Conservation (phyloP, 2,329 filamentous ascomycete genomes). For the Ophiocordyceps australis region DNA sequence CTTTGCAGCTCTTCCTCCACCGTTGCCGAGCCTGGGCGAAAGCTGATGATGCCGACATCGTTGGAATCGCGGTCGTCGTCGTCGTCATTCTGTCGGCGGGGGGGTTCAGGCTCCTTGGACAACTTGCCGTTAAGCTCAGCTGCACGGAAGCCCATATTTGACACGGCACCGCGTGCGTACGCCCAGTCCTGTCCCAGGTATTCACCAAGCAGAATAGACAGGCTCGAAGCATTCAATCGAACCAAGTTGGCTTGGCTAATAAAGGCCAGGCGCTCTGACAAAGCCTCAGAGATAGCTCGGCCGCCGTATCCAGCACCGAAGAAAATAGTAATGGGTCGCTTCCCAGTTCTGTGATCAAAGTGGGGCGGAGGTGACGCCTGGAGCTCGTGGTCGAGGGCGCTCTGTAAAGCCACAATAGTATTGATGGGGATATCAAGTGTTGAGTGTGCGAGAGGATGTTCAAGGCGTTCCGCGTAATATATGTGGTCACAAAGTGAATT, state of each 20-base stretch:
- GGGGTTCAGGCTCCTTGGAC: slow-evolving; percentile 24
- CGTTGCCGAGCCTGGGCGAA: slow-evolving; percentile 9
- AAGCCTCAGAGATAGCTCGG: slow-evolving; percentile 17
- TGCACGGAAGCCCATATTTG: slow-evolving; percentile 36
- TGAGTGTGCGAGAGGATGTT: slow-evolving; percentile 14
- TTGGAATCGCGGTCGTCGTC: slow-evolving; percentile 16
- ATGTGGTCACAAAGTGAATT: slow-evolving; percentile 9
- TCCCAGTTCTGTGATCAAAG: slow-evolving; percentile 13
- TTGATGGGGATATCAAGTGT: slow-evolving; percentile 15
- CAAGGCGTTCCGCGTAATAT: slow-evolving; percentile 11
- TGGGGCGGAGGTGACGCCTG: slow-evolving; percentile 8
- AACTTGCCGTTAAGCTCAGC: slow-evolving; percentile 35
- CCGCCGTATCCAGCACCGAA: slow-evolving; percentile 19
- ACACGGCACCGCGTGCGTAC: slow-evolving; percentile 26
- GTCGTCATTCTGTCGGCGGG: slow-evolving; percentile 9
- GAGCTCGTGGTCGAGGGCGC: slow-evolving; percentile 11
- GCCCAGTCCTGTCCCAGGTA: slow-evolving; percentile 48
- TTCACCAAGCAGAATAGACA: slow-evolving; percentile 50
- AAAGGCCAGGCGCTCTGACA: slow-evolving; percentile 45
- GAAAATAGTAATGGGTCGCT: slow-evolving; percentile 19
- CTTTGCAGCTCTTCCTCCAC: slow-evolving; percentile 26
- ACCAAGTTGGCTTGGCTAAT: slow-evolving; percentile 49
- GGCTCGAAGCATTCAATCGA: slow-evolving; percentile 47
- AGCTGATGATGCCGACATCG: slow-evolving; percentile 12
- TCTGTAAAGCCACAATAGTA: slow-evolving; percentile 13